Evolutionary conservation across 805 yeast species (phyloP).

Genomic region (Priceomyces melissophilus): DNA sequence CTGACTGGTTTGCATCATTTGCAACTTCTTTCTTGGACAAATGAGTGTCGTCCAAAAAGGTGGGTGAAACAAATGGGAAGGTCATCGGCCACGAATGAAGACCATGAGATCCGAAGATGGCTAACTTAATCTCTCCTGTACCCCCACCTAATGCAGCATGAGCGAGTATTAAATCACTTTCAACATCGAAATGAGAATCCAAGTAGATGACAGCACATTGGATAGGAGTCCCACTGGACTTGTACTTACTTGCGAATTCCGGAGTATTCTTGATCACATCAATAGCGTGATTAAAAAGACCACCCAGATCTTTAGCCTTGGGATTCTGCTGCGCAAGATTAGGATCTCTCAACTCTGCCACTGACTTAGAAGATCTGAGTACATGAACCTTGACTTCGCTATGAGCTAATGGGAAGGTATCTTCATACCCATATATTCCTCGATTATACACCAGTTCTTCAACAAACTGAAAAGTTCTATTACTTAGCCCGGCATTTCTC

Average conservation of each 20-base stretch:
- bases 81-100: slow-evolving; percentile 89
- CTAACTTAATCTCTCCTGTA: slow-evolving; percentile 62
- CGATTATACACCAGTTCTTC: slow-evolving; percentile 45
- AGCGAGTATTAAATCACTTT: slow-evolving; percentile 57
- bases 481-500: slow-evolving; percentile 73
- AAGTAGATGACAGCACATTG: slow-evolving; percentile 84
- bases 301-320: slow-evolving; percentile 69
- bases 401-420: slow-evolving; percentile 51
- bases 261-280: slow-evolving; percentile 55
- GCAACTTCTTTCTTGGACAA: slow-evolving; percentile 73
- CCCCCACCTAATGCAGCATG: slow-evolving; percentile 98
- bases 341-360: slow-evolving; percentile 69
- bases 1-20: slow-evolving; percentile 81
- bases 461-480: slow-evolving; percentile 69
- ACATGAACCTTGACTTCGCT: slow-evolving; percentile 77
- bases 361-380: slow-evolving; percentile 61
- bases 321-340: slow-evolving; percentile 85
- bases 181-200: slow-evolving; percentile 80
- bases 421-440: slow-evolving; percentile 30
- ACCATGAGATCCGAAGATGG: slow-evolving; percentile 93
- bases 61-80: slow-evolving; percentile 63
- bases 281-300: slow-evolving; percentile 71
- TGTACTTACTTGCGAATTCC: slow-evolving; percentile 23
- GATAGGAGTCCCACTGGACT: slow-evolving; percentile 53
- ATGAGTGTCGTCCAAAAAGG: slow-evolving; percentile 69